Evolutionary conservation across 495 filamentous ascomycete species (phyloP).

Genomic region (Neurospora sp.): DNA sequence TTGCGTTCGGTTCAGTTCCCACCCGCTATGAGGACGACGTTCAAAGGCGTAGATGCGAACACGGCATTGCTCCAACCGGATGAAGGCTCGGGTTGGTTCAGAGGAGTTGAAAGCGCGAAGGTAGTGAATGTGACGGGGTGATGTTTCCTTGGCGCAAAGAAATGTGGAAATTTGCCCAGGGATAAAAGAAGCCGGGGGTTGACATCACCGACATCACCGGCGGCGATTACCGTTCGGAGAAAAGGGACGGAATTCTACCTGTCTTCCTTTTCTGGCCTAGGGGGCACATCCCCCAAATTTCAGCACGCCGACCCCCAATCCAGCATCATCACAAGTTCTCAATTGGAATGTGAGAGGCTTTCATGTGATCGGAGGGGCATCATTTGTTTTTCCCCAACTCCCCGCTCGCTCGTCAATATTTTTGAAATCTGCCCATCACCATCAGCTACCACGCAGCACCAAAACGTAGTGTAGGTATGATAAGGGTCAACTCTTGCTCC

Average conservation of each 20-base stretch:
- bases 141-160: conserved; percentile 12
- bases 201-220: conserved; percentile 4
- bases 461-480: neutral
- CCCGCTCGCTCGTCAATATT: neutral
- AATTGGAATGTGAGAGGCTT: neutral
- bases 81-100: neutral
- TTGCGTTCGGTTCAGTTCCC: neutral
- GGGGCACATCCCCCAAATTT: neutral
- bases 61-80: neutral
- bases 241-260: conserved; percentile 2
- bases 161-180: neutral
- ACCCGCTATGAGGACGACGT: neutral
- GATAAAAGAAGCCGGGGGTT: neutral
- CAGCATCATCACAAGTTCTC: neutral
- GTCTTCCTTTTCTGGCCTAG: neutral
- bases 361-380: conserved; percentile 9
- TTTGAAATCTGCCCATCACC: neutral
- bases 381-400: neutral
- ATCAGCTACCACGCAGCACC: neutral
- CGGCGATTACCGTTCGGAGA: conserved; percentile 6
- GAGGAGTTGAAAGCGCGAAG: neutral
- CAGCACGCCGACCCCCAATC: neutral
- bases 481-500: neutral
- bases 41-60: neutral
- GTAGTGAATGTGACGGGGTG: conserved; percentile 2